A percentile compares a stretch with the other conserved stretches of the same genome.
phyloP scores from a whole-genome alignment of 2,329 filamentous ascomycete genomes.

The Helicocarpus griseus region DNA sequence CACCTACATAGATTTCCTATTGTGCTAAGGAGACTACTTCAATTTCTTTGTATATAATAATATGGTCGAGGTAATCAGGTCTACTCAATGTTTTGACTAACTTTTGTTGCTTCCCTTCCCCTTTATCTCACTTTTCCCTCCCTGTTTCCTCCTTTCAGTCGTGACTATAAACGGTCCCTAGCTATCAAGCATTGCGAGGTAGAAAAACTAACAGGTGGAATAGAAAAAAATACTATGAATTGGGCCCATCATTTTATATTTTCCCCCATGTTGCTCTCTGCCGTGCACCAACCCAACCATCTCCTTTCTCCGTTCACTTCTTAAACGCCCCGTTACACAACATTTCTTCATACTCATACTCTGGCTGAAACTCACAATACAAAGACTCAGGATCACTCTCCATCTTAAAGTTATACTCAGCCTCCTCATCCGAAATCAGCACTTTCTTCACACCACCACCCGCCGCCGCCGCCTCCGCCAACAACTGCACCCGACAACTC shows the following conservation, averaged over 20 bases:
- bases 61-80: not conserved
- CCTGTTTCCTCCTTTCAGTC: too few species aligned
- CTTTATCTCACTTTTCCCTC: not conserved
- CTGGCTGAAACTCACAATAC: slow-evolving; percentile 20
- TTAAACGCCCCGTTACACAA: slow-evolving; percentile 18
- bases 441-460: slow-evolving; percentile 44
- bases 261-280: too few species aligned
- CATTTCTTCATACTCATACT: slow-evolving; percentile 20
- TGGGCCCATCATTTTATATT: too few species aligned
- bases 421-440: slow-evolving; percentile 47
- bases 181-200: too few species aligned
- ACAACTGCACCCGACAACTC: slow-evolving; percentile 58
- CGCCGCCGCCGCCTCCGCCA: slow-evolving; percentile 56
- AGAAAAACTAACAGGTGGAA: too few species aligned
- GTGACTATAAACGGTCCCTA: too few species aligned
- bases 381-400: slow-evolving; percentile 18
- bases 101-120: not conserved
- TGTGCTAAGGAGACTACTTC: not conserved
- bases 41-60: not conserved
- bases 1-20: not conserved
- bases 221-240: too few species aligned
- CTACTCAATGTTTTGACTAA: not conserved
- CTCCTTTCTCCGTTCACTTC: slow-evolving; percentile 9
- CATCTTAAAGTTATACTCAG: slow-evolving; percentile 23
- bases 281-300: not conserved